phyloP scores from a whole-genome alignment of 192 early-diverging fungal genomes.

The Coemansia sp. region DNA sequence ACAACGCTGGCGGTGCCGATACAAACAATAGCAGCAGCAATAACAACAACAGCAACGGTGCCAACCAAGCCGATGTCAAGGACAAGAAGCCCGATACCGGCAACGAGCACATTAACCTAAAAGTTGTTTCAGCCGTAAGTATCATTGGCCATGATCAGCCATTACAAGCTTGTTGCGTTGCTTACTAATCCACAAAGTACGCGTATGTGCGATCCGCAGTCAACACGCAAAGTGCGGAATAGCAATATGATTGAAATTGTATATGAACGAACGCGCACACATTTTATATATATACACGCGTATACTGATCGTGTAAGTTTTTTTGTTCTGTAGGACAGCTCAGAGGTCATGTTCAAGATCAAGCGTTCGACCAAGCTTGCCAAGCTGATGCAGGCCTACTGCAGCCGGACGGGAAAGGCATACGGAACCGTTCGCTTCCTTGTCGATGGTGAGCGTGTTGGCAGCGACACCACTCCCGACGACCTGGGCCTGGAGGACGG shows the following conservation, averaged over 20 bases:
- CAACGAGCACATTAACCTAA: slow-evolving; percentile 86
- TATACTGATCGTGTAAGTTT: too few relatives aligned
- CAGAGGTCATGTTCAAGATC: slow-evolving; percentile 93
- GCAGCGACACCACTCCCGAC: slow-evolving; percentile 77
- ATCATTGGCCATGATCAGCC: neutral
- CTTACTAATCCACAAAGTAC: neutral
- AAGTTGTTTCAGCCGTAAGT: slow-evolving; percentile 85
- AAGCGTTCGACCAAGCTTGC: slow-evolving; percentile 86
- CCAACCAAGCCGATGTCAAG: slow-evolving; percentile 37
- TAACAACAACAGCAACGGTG: neutral
- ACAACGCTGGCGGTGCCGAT: neutral
- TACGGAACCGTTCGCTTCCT: slow-evolving; percentile 82
- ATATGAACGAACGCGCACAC: too few relatives aligned
- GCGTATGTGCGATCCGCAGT: neutral
- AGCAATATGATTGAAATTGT: neutral
- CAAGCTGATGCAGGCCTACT: slow-evolving; percentile 94
- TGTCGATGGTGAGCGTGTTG: slow-evolving; percentile 86
- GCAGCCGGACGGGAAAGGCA: slow-evolving; percentile 79
- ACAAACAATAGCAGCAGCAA: slow-evolving; percentile 1
- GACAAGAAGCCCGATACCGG: slow-evolving; percentile 60
- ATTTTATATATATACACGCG: neutral
- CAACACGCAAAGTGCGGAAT: slow-evolving; percentile 3
- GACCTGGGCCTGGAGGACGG: slow-evolving; percentile 91
- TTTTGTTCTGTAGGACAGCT: slow-evolving; percentile 56
- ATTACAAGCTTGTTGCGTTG: neutral